Percentiles rank a stretch among this genome's conserved stretches.
These are phyloP conservation scores for Pythium chondricola DNA, from an alignment of 352 stramenopile species.

Conservation along the genomic window DNA sequence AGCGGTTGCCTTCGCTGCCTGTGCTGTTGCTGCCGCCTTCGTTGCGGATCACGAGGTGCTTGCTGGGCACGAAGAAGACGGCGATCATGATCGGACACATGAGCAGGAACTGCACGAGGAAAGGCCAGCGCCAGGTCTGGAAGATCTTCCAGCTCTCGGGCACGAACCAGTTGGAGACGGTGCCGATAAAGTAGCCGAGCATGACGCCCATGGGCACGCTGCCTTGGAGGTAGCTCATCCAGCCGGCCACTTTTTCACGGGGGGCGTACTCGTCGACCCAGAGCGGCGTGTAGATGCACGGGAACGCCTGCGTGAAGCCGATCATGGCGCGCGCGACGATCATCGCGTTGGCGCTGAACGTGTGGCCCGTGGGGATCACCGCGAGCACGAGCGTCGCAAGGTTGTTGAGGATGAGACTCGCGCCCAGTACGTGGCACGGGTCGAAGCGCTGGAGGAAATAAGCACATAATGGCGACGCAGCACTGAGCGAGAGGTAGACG, in stretches of 20 bases:
- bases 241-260: conserved; percentile 62
- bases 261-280: conserved; percentile 84
- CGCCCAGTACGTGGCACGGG: conserved; percentile 53
- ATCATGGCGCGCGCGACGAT: conserved; percentile 64
- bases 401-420: conserved; percentile 76
- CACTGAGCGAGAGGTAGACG: conserved; percentile 71
- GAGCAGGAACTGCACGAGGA: conserved; percentile 75
- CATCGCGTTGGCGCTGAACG: conserved; percentile 62
- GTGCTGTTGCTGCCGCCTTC: conserved; percentile 39
- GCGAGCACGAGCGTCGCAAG: conserved; percentile 66
- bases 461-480: conserved; percentile 69
- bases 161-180: conserved; percentile 76
- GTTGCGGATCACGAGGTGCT: conserved; percentile 68
- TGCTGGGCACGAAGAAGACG: conserved; percentile 78
- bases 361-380: conserved; percentile 61
- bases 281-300: conserved; percentile 77
- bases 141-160: conserved; percentile 55
- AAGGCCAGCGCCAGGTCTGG: conserved; percentile 79
- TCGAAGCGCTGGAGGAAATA: conserved; percentile 68
- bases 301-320: conserved; percentile 80
- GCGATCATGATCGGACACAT: conserved; percentile 69
- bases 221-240: conserved; percentile 83
- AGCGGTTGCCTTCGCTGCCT: conserved; percentile 34
- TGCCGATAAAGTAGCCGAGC: conserved; percentile 80
- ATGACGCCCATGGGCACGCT: conserved; percentile 82